Base-by-base conservation (phyloP, 257 asterid species). In the Striga asiatica region DNA sequence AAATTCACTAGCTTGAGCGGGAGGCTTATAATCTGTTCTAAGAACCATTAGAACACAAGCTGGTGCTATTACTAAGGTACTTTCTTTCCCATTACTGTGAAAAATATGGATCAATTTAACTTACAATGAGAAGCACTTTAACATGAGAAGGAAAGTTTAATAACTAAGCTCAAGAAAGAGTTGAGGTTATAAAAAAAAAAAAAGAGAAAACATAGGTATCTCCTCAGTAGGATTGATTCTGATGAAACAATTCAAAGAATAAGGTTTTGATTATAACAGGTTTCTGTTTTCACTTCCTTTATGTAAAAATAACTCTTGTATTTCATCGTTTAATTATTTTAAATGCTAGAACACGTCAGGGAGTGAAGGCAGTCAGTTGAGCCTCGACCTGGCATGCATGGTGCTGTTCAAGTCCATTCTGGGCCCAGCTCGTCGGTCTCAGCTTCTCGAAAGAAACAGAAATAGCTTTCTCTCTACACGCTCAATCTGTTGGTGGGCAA, bases 11-110 rank as follows among this genome's bases (percentile, higher is more conserved):
- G 77, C 87, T 81, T 53, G 97, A 82, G 81, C 88, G 77, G 67
- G 97, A 89, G 74, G 97, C 97, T 23, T 89, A 89, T 73, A 69
- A 62, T 77, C 93, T 28, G 79, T 89, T 62, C 71, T 89, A 56
- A 74, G 94, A 74, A 89, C 87, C 51, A 85, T 89, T 70, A 85
- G 78, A 76, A 95, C 95, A 55, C 95, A 83, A 66, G 94, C 82
- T 43, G 94, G 81, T 74, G 84, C 89, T 65, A 82, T 89, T 75
- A 49, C 95, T 45, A 85, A 89, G 97, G 97, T 89, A 89, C 51
- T 22, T 37, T 25, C 32, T 50, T 3, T 58, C 50, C 8, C 28
- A 49, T 50, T 62, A 54, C 56, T 68, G 53, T 46, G 52, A 27
- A 54, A 32, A 5, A 32, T 32, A 5, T 32, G 2, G 50, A 58